Percentiles rank a stretch among this genome's conserved stretches.
Conservation (phyloP, 352 stramenopile genomes). For the Globisporangium spiculum region DNA sequence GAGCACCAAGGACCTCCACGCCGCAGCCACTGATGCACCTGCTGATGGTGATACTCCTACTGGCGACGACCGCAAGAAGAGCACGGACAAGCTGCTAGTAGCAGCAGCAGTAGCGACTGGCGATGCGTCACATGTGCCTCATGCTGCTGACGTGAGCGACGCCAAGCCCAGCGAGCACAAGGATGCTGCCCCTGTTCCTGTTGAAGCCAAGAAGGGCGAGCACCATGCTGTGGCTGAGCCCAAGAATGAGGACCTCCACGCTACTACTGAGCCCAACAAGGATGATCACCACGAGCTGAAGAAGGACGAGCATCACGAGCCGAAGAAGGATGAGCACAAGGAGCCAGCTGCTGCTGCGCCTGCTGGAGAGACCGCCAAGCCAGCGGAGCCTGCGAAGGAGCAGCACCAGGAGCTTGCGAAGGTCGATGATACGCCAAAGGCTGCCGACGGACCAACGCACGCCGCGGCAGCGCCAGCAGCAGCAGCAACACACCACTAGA, state of each 20-base stretch:
- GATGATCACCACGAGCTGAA: slow-evolving; percentile 1
- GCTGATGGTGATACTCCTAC: slow-evolving; percentile 10
- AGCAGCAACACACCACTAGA: too few relatives aligned
- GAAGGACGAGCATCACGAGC: slow-evolving; percentile 1
- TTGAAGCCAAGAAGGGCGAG: slow-evolving; percentile 5
- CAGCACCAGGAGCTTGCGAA: not conserved
- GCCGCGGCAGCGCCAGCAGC: not conserved
- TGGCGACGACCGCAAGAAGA: not conserved
- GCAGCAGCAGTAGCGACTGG: not conserved
- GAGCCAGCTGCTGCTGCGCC: not conserved
- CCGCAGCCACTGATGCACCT: not conserved
- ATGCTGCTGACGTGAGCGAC: not conserved
- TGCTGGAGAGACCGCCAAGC: slow-evolving; percentile 4
- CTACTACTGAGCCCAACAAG: not conserved
- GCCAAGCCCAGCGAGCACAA: not conserved
- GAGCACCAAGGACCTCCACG: slow-evolving; percentile 35
- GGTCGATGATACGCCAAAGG: not conserved
- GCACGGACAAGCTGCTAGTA: not conserved
- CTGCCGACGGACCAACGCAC: not conserved
- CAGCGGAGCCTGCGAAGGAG: not conserved
- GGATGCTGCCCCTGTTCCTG: not conserved
- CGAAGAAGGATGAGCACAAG: slow-evolving; percentile 13
- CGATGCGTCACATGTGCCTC: not conserved
- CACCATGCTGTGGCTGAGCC: not conserved
- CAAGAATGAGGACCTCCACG: not conserved